phyloP scores from a whole-genome alignment of 345 rosid species.

The Heritiera fomes region DNA sequence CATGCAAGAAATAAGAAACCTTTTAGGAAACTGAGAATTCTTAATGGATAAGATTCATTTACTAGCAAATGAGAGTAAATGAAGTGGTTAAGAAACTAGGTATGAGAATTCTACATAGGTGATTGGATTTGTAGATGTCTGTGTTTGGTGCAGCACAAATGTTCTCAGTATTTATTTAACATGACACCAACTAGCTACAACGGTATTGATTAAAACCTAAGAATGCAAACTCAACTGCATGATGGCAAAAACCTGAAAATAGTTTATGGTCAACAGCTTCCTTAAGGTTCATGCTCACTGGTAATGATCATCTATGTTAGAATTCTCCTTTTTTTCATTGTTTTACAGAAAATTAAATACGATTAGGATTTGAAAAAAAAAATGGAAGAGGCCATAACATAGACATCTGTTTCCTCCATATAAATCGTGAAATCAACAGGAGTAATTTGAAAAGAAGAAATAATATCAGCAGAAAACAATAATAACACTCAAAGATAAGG shows the following conservation, averaged over 20 bases:
- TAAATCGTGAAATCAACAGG: background rate
- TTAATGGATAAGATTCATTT: too few species aligned
- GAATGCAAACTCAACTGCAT: background rate
- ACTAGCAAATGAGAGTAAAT: background rate
- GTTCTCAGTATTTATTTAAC: slow-evolving; percentile 6
- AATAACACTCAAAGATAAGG: slow-evolving; percentile 19
- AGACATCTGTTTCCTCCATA: background rate
- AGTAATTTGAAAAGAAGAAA: background rate
- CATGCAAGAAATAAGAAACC: background rate
- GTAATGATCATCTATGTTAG: background rate
- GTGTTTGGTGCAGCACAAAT: background rate
- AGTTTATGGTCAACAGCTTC: background rate
- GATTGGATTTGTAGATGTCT: background rate
- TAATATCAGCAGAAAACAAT: background rate
- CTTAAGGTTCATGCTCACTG: background rate
- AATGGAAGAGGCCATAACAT: background rate
- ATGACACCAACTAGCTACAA: background rate
- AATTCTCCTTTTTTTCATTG: background rate
- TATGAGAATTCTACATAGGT: background rate
- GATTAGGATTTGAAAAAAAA: background rate
- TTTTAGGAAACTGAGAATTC: too few species aligned
- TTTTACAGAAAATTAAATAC: background rate
- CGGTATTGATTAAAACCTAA: background rate
- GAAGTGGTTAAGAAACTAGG: background rate
- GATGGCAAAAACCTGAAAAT: background rate